Percentiles rank a stretch among this genome's conserved stretches.
These are phyloP conservation scores for Pterula multifida DNA, from an alignment of 1,284 basidiomycete genomes.

Conservation along the genomic window DNA sequence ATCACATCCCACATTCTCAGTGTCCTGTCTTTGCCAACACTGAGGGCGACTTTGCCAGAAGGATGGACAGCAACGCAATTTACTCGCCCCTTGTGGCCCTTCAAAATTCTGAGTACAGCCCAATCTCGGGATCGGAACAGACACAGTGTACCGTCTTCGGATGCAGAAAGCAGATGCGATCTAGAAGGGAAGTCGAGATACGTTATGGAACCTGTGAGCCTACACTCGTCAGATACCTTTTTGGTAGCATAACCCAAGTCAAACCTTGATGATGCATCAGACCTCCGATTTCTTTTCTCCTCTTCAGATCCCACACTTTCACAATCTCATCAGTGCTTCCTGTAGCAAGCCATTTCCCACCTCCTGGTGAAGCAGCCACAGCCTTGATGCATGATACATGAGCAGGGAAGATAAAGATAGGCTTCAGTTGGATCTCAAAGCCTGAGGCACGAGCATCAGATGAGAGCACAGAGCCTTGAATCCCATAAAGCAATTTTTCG, in stretches of 20 bases:
- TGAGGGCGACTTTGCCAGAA: conserved; percentile 82
- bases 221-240: background rate
- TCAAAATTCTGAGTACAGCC: conserved; percentile 78
- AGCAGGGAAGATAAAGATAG: conserved; percentile 93
- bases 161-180: conserved; percentile 82
- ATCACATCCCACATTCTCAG: conserved; percentile 98
- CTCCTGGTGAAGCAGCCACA: conserved; percentile 73
- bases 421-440: conserved; percentile 45
- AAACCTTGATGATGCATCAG: conserved; percentile 87
- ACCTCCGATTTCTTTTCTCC: conserved; percentile 86
- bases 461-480: conserved; percentile 53
- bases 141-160: conserved; percentile 82
- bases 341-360: conserved; percentile 92
- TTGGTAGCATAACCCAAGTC: conserved; percentile 15
- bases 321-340: conserved; percentile 92
- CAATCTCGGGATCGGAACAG: conserved; percentile 91
- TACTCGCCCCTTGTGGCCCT: conserved; percentile 88
- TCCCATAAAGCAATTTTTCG: conserved; percentile 90
- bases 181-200: conserved; percentile 80
- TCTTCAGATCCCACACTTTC: conserved; percentile 93
- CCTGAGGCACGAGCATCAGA: conserved; percentile 18
- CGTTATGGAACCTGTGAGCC: conserved; percentile 70
- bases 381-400: conserved; percentile 90
- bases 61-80: conserved; percentile 89
- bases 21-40: conserved; percentile 83